A percentile compares a stretch with the other conserved stretches of the same genome.
Evolutionary conservation across 2,329 filamentous ascomycete genomes (phyloP).

Genomic region (Metarhizium brunneum): DNA sequence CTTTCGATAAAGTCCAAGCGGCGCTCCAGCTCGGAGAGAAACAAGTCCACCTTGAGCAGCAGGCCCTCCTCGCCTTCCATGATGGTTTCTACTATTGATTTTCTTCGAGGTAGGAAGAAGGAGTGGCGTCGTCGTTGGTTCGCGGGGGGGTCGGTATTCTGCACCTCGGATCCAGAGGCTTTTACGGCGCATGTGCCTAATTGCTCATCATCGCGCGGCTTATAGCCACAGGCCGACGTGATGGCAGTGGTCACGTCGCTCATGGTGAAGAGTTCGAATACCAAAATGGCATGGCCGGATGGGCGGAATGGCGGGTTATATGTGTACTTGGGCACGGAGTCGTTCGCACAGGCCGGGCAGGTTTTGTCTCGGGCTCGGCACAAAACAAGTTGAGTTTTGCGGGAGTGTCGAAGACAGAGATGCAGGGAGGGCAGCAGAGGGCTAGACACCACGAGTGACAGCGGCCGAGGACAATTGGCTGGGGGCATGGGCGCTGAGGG

Average conservation of each 20-base stretch:
- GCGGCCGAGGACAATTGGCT: slow-evolving; percentile 4
- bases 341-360: no score
- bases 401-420: neutral
- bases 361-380: neutral
- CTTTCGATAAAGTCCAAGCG: slow-evolving; percentile 81
- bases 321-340: neutral
- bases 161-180: slow-evolving; percentile 31
- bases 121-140: slow-evolving; percentile 44
- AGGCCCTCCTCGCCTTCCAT: slow-evolving; percentile 55
- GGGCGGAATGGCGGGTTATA: neutral
- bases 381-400: neutral
- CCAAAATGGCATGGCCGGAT: neutral
- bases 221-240: slow-evolving; percentile 27
- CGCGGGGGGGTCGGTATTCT: slow-evolving; percentile 16
- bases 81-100: slow-evolving; percentile 49
- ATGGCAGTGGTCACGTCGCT: slow-evolving; percentile 28
- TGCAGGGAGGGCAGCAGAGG: neutral
- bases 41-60: slow-evolving; percentile 62
- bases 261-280: slow-evolving; percentile 18
- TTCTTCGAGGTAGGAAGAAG: slow-evolving; percentile 46
- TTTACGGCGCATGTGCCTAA: slow-evolving; percentile 26
- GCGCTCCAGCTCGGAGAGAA: slow-evolving; percentile 77
- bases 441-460: neutral
- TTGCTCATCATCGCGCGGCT: slow-evolving; percentile 16
- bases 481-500: neutral